Base-by-base conservation (phyloP, 257 asterid genomes). In the Scutellaria baicalensis region DNA sequence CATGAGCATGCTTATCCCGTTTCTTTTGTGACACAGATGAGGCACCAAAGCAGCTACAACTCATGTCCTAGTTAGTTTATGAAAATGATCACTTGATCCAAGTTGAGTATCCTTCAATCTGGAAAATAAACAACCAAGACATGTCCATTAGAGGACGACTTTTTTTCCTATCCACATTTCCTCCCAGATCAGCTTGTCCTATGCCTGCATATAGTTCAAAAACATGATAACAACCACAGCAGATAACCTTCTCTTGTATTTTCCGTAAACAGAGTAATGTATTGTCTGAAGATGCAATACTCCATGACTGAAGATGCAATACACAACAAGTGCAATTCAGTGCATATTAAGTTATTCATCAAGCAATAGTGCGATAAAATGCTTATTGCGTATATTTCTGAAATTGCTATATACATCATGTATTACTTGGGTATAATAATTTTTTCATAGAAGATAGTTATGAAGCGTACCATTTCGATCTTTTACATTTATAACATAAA, bases 1-100 rank as follows among this genome's bases (percentile, higher is more conserved):
- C 81, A 71, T 42, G 10, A 63, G 72, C 80, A 64, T 67, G 62
- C 71, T 72, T 73, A 39, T 75, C 74, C 40, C 56, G 76, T 68
- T 73, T 76, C 66, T 75, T 80, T 23, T 64, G 79, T 55, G 61
- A 69, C 39, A 21, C 50, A 13, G 68, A 45, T 39, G 84, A 79
- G 66, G 69, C 69, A 68, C 95, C 84, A 75, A 89, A 91, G 82
- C 84, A 87, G 86, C 86, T 69, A 76, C 96, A 85, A 67, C 79
- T 78, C 97, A 89, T 91, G 81, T 77, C 86, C 78, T 58, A 74
- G 51, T 50, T 67, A 50, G 67, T 55, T 66, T 57, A 44, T 48
- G 16, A 49, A 52, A 67, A 33, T 59, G 64, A 70, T 79, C 76
- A 45, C 75, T 73, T 50, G 18, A 48, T 61, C 66, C 71, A 27